Base-by-base conservation (phyloP, 495 filamentous ascomycete genomes). In the Penicillium mononematosum region DNA sequence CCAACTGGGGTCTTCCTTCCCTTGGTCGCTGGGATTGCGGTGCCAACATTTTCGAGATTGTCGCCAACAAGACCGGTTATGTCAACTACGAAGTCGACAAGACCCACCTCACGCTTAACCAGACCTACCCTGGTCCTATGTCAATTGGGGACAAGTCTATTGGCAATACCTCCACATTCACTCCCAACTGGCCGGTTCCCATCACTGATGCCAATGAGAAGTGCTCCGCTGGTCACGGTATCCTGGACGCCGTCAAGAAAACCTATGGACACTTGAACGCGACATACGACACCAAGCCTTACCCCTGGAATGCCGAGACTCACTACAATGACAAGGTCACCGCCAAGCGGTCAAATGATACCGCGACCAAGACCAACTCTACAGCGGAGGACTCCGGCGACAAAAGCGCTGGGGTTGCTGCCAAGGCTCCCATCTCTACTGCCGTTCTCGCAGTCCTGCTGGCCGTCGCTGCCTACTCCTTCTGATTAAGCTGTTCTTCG, bases 21-120 rank as follows among this genome's bases (percentile, higher is more conserved):
- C 78, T 90, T 12, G 87, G 87, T 16, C 78, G 87, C 60, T 88
- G 84, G 74, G 86, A 90, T 65, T 85, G 86, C 41, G 86, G 86
- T 59, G 86, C 87, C 34, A 90, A 90, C 55, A 77, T 89, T 16
- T 84, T 88, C 56, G 61, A 81, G 48, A 69, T 85, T 9, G 82
- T 86, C 24, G 81, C 84, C 22, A 78, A 83, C 52, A 73, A 75
- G 61, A 81, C 80, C 5, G 82, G 81, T 29, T 87, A 87, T 61
- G 59, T 66, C 54, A 88, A 82, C 60, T 76, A 71, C 43, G 54
- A 74, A 1, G 77, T 81, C 39, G 68, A 80, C 57, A 76, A 69
- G 25, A 74, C 60, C 47, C 69, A 74, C 56, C 50, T 82, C 58
- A 70, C 64, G 50, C 61, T 80, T 45, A 82, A 79, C 63, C 59